These are phyloP conservation scores for Oxyria digyna DNA, from an alignment of 148 eudicot genomes.

Conservation along the genomic window DNA sequence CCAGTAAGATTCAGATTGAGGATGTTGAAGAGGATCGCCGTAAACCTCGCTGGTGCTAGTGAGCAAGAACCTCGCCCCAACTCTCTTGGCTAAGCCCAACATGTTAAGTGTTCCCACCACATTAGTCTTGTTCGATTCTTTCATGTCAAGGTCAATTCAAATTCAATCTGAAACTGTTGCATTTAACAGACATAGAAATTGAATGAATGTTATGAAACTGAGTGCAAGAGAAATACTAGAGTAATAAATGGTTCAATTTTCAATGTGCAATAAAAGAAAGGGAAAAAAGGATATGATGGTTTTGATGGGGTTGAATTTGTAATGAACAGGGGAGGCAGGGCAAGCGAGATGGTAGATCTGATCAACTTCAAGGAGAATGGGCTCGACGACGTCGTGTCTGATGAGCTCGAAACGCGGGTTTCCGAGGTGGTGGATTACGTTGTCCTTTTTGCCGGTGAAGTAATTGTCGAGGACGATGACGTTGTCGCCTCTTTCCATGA, in stretches of 20 bases:
- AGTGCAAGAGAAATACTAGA: neutral
- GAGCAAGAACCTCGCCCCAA: constrained; percentile 28
- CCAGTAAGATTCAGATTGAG: constrained; percentile 37
- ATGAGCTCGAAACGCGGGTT: constrained; percentile 45
- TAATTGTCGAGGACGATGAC: constrained; percentile 47
- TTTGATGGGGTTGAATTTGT: constrained; percentile 39
- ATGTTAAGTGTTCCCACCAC: constrained; percentile 40
- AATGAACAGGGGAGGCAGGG: constrained; percentile 33
- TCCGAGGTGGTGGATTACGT: constrained; percentile 25
- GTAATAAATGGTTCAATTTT: neutral
- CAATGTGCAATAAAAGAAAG: neutral
- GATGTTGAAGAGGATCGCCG: constrained; percentile 40
- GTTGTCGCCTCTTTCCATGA: constrained; percentile 33
- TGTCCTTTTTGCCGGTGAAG: constrained; percentile 40
- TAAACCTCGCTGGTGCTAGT: constrained; percentile 47
- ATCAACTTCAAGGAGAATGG: constrained; percentile 46
- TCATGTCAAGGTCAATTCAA: constrained; percentile 17
- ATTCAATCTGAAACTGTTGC: no score
- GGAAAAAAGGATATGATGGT: constrained; percentile 41
- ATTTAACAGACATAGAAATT: no score
- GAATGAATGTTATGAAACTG: no score
- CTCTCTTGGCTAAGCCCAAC: constrained; percentile 36
- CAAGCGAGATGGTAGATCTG: constrained; percentile 41
- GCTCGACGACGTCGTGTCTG: constrained; percentile 53
- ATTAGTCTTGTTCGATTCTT: constrained; percentile 35